Conservation (phyloP, 495 filamentous ascomycete species). For the Jackrogersella minutella region DNA sequence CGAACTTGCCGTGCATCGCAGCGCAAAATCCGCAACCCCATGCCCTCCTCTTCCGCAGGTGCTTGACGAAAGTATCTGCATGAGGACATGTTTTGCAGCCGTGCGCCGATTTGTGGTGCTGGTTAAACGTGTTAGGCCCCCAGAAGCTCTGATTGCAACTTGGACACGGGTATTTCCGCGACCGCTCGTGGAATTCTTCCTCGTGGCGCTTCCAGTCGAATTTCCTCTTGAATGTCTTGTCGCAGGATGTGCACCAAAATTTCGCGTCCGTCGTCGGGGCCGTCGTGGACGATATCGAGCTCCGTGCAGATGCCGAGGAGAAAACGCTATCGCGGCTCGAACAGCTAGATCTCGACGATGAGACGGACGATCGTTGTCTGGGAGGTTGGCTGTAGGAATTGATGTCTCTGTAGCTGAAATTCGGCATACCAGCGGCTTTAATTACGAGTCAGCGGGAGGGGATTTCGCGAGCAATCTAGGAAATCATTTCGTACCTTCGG, state of each 20-base stretch:
- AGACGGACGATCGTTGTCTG: conserved; percentile 49
- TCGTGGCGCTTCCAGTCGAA: conserved; percentile 63
- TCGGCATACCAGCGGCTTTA: conserved; percentile 33
- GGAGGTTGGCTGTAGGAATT: conserved; percentile 35
- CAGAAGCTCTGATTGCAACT: conserved; percentile 60
- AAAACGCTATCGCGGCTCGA: conserved; percentile 47
- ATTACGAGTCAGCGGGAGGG: conserved; percentile 3
- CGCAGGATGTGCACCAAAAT: conserved; percentile 62
- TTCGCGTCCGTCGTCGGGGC: conserved; percentile 40
- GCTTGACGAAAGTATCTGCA: conserved; percentile 54
- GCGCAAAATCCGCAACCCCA: conserved; percentile 61
- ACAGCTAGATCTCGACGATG: conserved; percentile 55
- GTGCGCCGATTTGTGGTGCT: conserved; percentile 61
- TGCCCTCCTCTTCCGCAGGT: conserved; percentile 43
- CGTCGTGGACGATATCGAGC: conserved; percentile 51
- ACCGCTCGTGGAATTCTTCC: conserved; percentile 62
- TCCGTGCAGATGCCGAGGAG: conserved; percentile 46
- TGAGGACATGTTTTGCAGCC: conserved; percentile 60
- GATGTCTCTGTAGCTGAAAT: conserved; percentile 42
- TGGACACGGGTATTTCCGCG: conserved; percentile 59
- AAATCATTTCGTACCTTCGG: conserved; percentile 36
- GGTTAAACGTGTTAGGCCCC: conserved; percentile 60
- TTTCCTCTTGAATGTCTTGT: conserved; percentile 60
- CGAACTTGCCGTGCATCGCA: conserved; percentile 54
- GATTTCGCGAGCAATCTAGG: neutral